These are phyloP conservation scores for Pleurozium schreberi DNA, from an alignment of 225 moss, liverwort and hornwort species.

Conservation along the genomic window DNA sequence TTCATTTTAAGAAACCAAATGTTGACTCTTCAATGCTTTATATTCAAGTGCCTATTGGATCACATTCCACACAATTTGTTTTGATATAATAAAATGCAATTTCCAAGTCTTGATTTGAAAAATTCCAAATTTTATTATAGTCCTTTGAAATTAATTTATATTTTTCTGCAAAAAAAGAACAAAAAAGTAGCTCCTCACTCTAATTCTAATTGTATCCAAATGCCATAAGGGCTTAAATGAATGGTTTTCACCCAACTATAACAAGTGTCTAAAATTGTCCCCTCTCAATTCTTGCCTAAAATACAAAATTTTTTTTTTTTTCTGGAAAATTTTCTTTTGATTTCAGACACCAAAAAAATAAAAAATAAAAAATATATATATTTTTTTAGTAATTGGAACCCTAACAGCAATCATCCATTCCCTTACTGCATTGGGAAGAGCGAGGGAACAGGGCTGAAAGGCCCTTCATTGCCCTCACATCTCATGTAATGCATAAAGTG, in stretches of 20 bases:
- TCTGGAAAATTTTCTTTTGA: too few relatives aligned
- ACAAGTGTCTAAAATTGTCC: too few relatives aligned
- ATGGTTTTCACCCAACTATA: not conserved
- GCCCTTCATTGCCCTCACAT: too few relatives aligned
- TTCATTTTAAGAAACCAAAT: not conserved
- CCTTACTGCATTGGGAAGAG: too few relatives aligned
- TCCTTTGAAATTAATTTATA: not conserved
- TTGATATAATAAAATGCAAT: fast-evolving
- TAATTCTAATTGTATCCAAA: not conserved
- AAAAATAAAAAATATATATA: too few relatives aligned
- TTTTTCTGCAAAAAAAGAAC: too few relatives aligned
- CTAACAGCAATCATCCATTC: too few relatives aligned
- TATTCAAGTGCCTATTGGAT: not conserved
- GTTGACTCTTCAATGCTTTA: not conserved
- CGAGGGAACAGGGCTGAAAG: too few relatives aligned
- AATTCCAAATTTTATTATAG: not conserved
- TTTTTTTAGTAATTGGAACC: too few relatives aligned
- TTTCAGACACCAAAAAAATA: too few relatives aligned
- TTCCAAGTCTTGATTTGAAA: not conserved
- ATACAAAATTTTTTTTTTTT: too few relatives aligned
- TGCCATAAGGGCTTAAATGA: not conserved
- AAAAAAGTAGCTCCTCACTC: not conserved
- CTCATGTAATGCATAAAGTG: too few relatives aligned
- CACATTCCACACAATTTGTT: fast-evolving
- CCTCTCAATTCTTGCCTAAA: not conserved